Base-by-base conservation (phyloP, 2,329 filamentous ascomycete genomes). In the Cladosporium oxysporum region DNA sequence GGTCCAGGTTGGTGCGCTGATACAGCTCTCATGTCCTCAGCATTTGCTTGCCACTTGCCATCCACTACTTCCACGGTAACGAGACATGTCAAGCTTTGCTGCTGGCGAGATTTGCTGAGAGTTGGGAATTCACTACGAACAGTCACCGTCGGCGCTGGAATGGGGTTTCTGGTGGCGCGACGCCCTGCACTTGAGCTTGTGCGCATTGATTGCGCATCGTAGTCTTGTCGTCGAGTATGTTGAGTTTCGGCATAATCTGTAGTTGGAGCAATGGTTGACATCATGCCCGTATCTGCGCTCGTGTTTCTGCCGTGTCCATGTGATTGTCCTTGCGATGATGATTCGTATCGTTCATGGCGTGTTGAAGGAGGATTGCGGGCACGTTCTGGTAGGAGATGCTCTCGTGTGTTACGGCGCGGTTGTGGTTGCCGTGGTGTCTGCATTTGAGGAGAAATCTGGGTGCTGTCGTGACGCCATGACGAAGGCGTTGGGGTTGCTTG, bases 81-180 rank as follows among this genome's bases (percentile, higher is more conserved):
- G 64, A 99, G 82, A 74, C 95, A 99, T 0, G 95, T 98, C 69
- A 99, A 83, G 12, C 92, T 95, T 77, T 99, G 95, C 77, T 97
- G 95, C 76, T 97, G 92, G 60, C 93, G 90, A 23, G 93, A 97
- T 69, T 92, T 87, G 78, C 85, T 97, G 73, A 99, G 86, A 1
- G 95, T 98, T 0, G 95, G 95, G 75, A 97, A 99, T 79, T 99
- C 95, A 76, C 94, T 98, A 66, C 94, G 91, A 58, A 99, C 91
- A 0, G 92, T 96, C n/a, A 99, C 93, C 0, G 88, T 91, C 0
- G 95, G 95, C 6, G 93, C 83, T 0, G 95, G 93, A 66, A 98
- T 97, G 0, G 93, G 92, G 71, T 96, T 97, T 72, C 90, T 91
- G 23, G 90, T 76, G 61, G 82, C 85, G 6, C 84, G 80, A 44